Conservation (phyloP, 192 early-diverging fungal genomes). For the Coemansia sp. region DNA sequence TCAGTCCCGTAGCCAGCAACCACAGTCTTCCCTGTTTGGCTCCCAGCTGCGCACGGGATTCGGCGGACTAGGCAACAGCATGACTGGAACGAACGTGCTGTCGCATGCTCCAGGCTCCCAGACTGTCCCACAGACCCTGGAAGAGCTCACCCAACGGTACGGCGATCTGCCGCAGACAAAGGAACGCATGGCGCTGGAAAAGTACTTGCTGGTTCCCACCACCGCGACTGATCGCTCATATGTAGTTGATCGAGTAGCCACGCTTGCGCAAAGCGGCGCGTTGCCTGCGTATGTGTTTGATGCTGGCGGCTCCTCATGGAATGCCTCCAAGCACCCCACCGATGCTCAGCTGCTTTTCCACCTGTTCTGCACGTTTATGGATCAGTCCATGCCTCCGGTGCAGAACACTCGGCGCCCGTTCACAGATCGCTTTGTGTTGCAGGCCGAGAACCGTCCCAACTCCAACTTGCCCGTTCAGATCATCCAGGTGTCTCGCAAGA, state of each 20-base stretch:
- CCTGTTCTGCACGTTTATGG: constrained; percentile 61
- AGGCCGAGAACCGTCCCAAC: constrained; percentile 54
- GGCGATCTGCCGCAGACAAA: constrained; percentile 42
- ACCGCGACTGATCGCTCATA: constrained; percentile 34
- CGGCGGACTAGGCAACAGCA: constrained; percentile 20
- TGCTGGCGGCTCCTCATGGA: constrained; percentile 38
- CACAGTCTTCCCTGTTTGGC: background rate
- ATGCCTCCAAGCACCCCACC: constrained; percentile 40
- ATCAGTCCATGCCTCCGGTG: constrained; percentile 56
- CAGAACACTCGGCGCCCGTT: constrained; percentile 54
- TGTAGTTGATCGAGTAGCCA: constrained; percentile 40
- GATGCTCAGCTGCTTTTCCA: constrained; percentile 63
- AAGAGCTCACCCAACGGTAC: constrained; percentile 35
- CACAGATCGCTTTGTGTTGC: constrained; percentile 56
- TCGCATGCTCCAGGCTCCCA: constrained; percentile 8
- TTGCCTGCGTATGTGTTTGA: constrained; percentile 45
- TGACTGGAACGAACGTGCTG: constrained; percentile 6
- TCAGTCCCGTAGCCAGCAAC: constrained; percentile 22
- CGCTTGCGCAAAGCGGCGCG: constrained; percentile 42
- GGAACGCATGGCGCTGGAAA: constrained; percentile 53
- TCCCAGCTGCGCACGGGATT: background rate
- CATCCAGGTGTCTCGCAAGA: constrained; percentile 52
- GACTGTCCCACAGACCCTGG: constrained; percentile 34
- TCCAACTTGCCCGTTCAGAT: constrained; percentile 54
- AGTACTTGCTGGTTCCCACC: constrained; percentile 48